A percentile compares a stretch with the other conserved stretches of the same genome.
Evolutionary conservation across 106 monocot genomes (phyloP).

Genomic region (Ottelia alismoides): DNA sequence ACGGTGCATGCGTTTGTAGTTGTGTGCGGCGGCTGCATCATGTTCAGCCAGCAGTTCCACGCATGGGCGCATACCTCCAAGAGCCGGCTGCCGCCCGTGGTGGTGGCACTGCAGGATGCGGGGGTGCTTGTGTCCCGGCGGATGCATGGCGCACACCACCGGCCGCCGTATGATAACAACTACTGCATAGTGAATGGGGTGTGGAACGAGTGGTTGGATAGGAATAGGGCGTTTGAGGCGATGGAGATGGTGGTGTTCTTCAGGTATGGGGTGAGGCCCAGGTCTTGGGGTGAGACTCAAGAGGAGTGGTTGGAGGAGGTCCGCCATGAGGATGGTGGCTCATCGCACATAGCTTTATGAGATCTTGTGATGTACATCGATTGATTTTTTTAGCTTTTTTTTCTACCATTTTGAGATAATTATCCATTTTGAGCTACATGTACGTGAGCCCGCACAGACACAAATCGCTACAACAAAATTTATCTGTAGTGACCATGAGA

Average conservation of each 20-base stretch:
- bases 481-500: no score
- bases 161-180: conserved; percentile 53
- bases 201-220: conserved; percentile 60
- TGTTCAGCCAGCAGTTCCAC: conserved; percentile 93
- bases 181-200: conserved; percentile 89
- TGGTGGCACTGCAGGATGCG: conserved; percentile 54
- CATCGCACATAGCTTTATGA: no score
- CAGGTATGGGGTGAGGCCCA: conserved; percentile 45
- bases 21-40: conserved; percentile 31
- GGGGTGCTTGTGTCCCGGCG: conserved; percentile 52
- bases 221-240: conserved; percentile 45
- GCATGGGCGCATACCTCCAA: conserved; percentile 60
- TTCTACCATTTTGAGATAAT: no score
- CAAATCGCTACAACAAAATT: no score
- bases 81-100: conserved; percentile 41
- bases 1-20: conserved; percentile 48
- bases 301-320: conserved; percentile 50
- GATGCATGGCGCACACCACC: conserved; percentile 62
- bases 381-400: no score
- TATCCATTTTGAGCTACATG: no score
- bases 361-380: no score
- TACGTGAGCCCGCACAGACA: no score
- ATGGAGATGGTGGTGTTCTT: conserved; percentile 76
- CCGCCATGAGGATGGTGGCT: no score
- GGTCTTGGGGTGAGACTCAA: conserved; percentile 59